These are phyloP conservation scores for Cudoniella acicularis DNA, from an alignment of 495 filamentous ascomycete species.

Conservation along the genomic window DNA sequence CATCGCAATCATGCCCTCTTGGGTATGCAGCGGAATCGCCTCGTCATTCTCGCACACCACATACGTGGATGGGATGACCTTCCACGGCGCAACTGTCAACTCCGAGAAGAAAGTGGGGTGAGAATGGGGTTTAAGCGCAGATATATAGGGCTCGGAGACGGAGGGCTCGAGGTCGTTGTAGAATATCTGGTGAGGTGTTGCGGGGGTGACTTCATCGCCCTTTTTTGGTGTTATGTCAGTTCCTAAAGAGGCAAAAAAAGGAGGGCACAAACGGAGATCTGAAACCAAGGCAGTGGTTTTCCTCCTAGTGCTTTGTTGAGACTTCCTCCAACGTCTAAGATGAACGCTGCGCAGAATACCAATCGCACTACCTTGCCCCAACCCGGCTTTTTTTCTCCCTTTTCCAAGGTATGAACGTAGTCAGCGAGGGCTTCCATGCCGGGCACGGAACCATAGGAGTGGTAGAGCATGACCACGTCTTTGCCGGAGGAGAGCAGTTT, in stretches of 20 bases:
- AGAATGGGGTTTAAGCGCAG: conserved; percentile 11
- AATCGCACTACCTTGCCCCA: conserved; percentile 11
- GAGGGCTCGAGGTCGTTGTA: conserved; percentile 18
- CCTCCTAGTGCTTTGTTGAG: conserved; percentile 8
- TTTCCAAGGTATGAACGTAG: conserved; percentile 5
- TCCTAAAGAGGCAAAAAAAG: background rate
- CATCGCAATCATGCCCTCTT: conserved; percentile 21
- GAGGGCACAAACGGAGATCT: conserved; percentile 4
- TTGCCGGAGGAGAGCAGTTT: conserved; percentile 31
- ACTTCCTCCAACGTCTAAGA: conserved; percentile 10
- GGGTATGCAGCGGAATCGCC: conserved; percentile 20
- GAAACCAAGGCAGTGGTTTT: conserved; percentile 16
- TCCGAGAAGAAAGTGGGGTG: conserved; percentile 12
- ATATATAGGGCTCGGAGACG: conserved; percentile 6
- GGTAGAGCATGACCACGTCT: conserved; percentile 35
- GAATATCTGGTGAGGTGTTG: conserved; percentile 13
- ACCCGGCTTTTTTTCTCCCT: conserved; percentile 5
- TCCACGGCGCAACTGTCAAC: conserved; percentile 12
- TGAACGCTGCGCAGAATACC: conserved; percentile 10
- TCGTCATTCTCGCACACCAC: conserved; percentile 25
- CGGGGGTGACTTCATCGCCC: conserved; percentile 6
- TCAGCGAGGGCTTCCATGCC: conserved; percentile 32
- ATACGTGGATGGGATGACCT: conserved; percentile 15
- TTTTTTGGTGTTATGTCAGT: background rate
- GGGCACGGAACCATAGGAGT: conserved; percentile 37